A percentile compares a stretch with the other conserved stretches of the same genome.
phyloP scores from a whole-genome alignment of 306 rosid genomes.

The Sindora glabra region DNA sequence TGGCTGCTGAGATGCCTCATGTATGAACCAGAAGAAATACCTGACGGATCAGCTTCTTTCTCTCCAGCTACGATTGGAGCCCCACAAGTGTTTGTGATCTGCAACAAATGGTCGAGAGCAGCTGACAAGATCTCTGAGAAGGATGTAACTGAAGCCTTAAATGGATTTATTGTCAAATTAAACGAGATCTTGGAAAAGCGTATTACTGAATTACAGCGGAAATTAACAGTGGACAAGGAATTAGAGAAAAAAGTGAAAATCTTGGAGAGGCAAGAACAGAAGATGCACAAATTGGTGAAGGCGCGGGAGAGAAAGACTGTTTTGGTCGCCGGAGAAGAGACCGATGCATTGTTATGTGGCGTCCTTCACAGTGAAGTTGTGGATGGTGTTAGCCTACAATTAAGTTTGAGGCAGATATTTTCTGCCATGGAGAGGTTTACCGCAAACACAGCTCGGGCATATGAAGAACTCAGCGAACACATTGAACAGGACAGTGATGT shows the following conservation, averaged over 20 bases:
- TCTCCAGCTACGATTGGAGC: conserved; percentile 58
- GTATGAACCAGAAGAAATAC: conserved; percentile 50
- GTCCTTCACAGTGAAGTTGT: conserved; percentile 10
- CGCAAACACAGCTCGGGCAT: conserved; percentile 33
- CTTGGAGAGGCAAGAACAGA: conserved; percentile 46
- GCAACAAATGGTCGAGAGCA: conserved; percentile 58
- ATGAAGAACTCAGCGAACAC: conserved; percentile 48
- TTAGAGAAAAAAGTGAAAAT: conserved; percentile 39
- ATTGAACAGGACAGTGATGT: conserved; percentile 23
- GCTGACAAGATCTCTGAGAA: conserved; percentile 51
- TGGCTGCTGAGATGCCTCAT: conserved; percentile 67
- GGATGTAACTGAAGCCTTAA: conserved; percentile 49
- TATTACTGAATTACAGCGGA: conserved; percentile 36
- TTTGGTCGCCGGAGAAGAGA: conserved; percentile 23
- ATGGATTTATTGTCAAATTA: conserved; percentile 33
- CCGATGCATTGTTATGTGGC: background rate
- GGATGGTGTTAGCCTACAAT: conserved; percentile 15
- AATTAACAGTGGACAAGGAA: conserved; percentile 37
- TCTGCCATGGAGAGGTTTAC: conserved; percentile 49
- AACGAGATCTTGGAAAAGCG: conserved; percentile 40
- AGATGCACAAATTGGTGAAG: conserved; percentile 38
- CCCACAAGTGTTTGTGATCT: conserved; percentile 55
- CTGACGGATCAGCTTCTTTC: conserved; percentile 24
- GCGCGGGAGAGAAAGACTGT: conserved; percentile 29
- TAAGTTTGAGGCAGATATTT: conserved; percentile 45